phyloP scores from a whole-genome alignment of 768 basidiomycete genomes.

The Amanita pallidorosea region DNA sequence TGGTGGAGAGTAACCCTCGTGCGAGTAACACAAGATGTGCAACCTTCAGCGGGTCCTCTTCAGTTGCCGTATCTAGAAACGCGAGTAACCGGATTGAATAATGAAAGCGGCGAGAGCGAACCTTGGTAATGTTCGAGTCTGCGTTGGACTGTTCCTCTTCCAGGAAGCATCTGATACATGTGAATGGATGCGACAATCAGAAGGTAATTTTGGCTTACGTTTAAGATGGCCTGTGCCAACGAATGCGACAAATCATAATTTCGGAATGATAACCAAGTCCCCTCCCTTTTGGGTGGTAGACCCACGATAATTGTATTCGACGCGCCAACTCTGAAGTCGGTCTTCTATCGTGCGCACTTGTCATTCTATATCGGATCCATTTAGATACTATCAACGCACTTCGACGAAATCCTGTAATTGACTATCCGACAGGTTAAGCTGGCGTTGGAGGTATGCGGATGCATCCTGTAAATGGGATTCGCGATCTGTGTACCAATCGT shows the following conservation, averaged over 20 bases:
- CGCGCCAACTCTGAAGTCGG: conserved; percentile 29
- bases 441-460: conserved; percentile 29
- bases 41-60: conserved; percentile 16
- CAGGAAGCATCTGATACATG: conserved; percentile 30
- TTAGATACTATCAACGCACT: conserved; percentile 13
- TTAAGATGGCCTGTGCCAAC: conserved; percentile 23
- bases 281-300: conserved; percentile 26
- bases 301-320: conserved; percentile 32
- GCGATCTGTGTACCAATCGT: background rate
- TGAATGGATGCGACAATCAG: background rate
- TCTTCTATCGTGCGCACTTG: conserved; percentile 16
- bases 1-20: conserved; percentile 23
- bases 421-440: conserved; percentile 25
- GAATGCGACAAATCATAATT: conserved; percentile 35
- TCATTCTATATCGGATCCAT: background rate
- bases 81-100: background rate
- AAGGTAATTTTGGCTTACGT: conserved; percentile 13
- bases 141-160: conserved; percentile 20
- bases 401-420: conserved; percentile 37
- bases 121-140: conserved; percentile 9
- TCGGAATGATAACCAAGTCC: conserved; percentile 21
- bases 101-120: conserved; percentile 3
- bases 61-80: conserved; percentile 9
- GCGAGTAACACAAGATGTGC: conserved; percentile 30
- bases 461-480: conserved; percentile 25